A percentile compares a stretch with the other conserved stretches of the same genome.
Conservation (phyloP, 2,329 filamentous ascomycete genomes). For the Colletotrichum nymphaeae region DNA sequence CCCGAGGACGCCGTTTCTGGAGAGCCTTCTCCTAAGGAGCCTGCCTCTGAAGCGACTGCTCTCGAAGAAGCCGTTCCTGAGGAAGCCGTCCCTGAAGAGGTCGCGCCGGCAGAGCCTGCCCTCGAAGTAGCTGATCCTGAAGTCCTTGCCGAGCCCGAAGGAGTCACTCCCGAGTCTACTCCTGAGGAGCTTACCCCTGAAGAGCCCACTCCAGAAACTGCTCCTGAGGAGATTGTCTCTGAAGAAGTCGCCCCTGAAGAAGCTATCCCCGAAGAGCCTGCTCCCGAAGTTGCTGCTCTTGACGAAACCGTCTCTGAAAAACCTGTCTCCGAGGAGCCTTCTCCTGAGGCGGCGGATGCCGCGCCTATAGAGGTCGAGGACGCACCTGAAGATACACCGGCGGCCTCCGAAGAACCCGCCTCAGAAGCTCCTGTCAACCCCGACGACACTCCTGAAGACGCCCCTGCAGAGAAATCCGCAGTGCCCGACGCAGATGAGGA, state of each 20-base stretch:
- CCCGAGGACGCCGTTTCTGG: neutral
- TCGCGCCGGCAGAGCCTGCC: too few species aligned
- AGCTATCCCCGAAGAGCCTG: constrained; percentile 18
- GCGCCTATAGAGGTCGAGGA: neutral
- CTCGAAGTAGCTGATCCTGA: neutral
- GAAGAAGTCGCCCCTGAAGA: constrained; percentile 21
- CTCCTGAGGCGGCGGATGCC: neutral
- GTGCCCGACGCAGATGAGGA: neutral
- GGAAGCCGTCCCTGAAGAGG: too few species aligned
- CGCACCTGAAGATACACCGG: neutral
- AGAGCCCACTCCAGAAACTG: constrained; percentile 9
- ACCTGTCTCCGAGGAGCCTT: neutral
- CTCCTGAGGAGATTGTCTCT: neutral
- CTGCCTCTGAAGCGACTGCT: too few species aligned
- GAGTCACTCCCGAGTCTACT: constrained; percentile 19
- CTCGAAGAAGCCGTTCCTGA: too few species aligned
- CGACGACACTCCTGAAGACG: neutral
- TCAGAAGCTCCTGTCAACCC: neutral
- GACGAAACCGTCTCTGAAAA: constrained; percentile 9
- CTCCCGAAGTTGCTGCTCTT: constrained; percentile 8
- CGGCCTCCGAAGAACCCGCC: neutral
- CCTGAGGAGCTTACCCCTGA: constrained; percentile 6
- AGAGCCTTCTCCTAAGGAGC: too few species aligned
- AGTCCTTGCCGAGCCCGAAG: neutral
- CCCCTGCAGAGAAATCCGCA: neutral